Evolutionary conservation across 2,329 filamentous ascomycete genomes (phyloP).

Genomic region (Intubia oerlemansii): DNA sequence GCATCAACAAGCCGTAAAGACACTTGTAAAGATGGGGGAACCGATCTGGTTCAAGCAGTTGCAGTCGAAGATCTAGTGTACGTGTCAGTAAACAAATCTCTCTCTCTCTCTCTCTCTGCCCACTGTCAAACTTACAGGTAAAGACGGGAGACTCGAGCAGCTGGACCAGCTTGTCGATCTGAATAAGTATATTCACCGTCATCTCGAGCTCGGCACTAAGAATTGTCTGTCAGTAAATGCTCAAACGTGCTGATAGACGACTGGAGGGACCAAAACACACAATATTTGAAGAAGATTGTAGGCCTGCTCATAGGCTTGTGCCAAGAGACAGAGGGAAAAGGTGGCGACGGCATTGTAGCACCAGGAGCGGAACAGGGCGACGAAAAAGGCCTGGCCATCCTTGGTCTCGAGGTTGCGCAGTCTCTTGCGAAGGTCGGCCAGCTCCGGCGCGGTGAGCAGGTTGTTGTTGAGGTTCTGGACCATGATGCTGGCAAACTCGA

Average conservation of each 20-base stretch:
- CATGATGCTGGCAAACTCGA: conserved; percentile 99
- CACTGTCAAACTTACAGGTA: conserved; percentile 47
- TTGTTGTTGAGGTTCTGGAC: conserved; percentile 99
- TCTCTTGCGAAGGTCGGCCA: conserved; percentile 75
- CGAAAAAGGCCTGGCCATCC: conserved; percentile 90
- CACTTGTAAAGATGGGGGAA: conserved; percentile 95
- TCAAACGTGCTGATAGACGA: not conserved
- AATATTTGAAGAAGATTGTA: conserved; percentile 94
- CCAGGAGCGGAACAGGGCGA: conserved; percentile 87
- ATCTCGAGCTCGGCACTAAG: conserved; percentile 82
- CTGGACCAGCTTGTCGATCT: conserved; percentile 96
- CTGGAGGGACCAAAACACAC: conserved; percentile 33
- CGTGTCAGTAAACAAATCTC: too few relatives aligned
- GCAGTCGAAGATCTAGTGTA: conserved; percentile 77
- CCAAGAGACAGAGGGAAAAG: conserved; percentile 84
- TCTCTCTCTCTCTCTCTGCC: not conserved
- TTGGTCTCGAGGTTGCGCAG: conserved; percentile 78
- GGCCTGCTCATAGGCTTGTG: conserved; percentile 93
- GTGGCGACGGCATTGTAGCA: conserved; percentile 97
- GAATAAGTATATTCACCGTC: conserved; percentile 96
- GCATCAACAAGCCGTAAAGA: conserved; percentile 89
- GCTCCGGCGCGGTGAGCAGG: conserved; percentile 86
- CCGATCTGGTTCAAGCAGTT: conserved; percentile 85
- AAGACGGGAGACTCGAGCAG: conserved; percentile 94
- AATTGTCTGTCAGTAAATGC: not conserved